Evolutionary conservation across 495 filamentous ascomycete species (phyloP).

Genomic region (Letharia lupina): DNA sequence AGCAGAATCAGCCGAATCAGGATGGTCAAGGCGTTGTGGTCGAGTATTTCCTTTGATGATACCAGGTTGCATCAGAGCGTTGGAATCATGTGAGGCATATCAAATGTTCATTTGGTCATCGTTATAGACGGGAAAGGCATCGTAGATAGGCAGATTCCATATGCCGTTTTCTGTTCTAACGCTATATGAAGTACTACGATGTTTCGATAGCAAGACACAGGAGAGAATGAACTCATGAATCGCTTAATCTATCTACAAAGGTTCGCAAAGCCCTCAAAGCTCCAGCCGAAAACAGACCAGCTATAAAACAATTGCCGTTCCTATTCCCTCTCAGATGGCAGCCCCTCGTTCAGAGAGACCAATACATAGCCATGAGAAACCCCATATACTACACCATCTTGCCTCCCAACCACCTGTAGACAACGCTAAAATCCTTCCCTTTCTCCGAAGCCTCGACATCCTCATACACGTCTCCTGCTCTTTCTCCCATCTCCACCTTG

Average conservation of each 20-base stretch:
- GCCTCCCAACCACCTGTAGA: slow-evolving; percentile 64
- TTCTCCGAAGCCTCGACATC: slow-evolving; percentile 52
- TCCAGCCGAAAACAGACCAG: neutral
- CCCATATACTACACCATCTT: neutral
- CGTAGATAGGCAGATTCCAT: neutral
- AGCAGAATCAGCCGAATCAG: slow-evolving; percentile 54
- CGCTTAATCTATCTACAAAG: neutral
- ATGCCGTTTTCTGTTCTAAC: neutral
- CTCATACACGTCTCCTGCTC: slow-evolving; percentile 61
- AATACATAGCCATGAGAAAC: neutral
- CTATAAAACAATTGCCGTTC: neutral
- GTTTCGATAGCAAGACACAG: neutral
- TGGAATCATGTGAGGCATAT: neutral
- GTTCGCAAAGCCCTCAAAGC: neutral
- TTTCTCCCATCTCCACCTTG: slow-evolving; percentile 54
- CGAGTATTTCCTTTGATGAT: slow-evolving; percentile 63
- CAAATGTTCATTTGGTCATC: neutral
- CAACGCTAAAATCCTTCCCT: slow-evolving; percentile 76
- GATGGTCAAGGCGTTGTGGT: slow-evolving; percentile 55
- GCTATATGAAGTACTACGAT: neutral
- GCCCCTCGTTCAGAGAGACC: neutral
- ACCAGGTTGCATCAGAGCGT: slow-evolving; percentile 25
- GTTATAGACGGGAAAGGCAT: neutral
- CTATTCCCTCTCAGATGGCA: neutral
- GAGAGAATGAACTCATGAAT: neutral